phyloP scores from a whole-genome alignment of 106 monocot species.

The Phalaenopsis aphrodite region DNA sequence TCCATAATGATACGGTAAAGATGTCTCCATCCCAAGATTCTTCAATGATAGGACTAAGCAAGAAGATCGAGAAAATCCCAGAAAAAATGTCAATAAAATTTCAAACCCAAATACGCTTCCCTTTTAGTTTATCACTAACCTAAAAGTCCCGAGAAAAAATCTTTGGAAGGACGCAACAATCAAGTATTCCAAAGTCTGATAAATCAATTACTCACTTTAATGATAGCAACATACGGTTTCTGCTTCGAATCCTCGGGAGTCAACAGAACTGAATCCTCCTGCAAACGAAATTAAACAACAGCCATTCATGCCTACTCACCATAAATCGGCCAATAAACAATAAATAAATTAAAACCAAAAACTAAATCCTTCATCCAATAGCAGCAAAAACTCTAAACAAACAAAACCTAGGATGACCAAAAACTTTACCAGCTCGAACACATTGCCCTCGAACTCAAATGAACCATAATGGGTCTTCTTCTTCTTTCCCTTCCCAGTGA shows the following conservation, averaged over 20 bases:
- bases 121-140: background rate
- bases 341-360: background rate
- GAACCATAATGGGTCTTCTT: conserved; percentile 65
- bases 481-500: conserved; percentile 69
- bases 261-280: conserved; percentile 90
- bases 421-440: conserved; percentile 57
- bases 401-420: background rate
- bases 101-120: background rate
- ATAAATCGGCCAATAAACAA: background rate
- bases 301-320: background rate
- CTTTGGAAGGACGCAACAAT: too few relatives aligned
- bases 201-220: conserved; percentile 48
- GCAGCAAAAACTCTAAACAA: background rate
- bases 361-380: background rate
- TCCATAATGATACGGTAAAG: background rate
- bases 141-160: background rate
- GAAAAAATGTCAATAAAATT: background rate
- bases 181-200: background rate
- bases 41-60: background rate
- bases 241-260: conserved; percentile 52
- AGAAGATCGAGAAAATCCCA: background rate
- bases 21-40: background rate
- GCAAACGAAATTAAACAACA: conserved; percentile 1
- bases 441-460: conserved; percentile 78
- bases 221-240: conserved; percentile 94